Percentiles rank a stretch among this genome's conserved stretches.
Evolutionary conservation across 257 asterid species (phyloP).

Genomic region (Datura wrightii): DNA sequence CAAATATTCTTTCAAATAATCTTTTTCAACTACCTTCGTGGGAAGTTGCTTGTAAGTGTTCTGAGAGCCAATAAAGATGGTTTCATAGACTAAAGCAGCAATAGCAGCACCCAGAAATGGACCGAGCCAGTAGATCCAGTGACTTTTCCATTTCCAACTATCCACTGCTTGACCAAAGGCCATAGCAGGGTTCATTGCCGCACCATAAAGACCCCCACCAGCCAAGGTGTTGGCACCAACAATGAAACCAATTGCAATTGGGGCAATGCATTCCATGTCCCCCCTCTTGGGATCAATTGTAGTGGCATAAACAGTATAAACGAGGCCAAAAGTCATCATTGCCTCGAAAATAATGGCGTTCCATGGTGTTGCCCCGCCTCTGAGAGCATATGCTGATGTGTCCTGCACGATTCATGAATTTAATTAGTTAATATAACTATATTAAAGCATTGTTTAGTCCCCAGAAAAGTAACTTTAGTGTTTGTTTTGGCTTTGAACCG

Average conservation of each 20-base stretch:
- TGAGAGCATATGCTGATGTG: conserved; percentile 65
- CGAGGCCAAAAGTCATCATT: conserved; percentile 51
- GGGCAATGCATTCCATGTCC: conserved; percentile 69
- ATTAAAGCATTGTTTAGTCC: too few species aligned
- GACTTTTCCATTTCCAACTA: conserved; percentile 69
- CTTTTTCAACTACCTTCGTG: neutral
- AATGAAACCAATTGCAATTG: conserved; percentile 72
- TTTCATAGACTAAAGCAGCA: conserved; percentile 65
- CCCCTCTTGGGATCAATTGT: conserved; percentile 88
- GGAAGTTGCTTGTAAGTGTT: conserved; percentile 63
- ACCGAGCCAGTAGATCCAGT: conserved; percentile 52
- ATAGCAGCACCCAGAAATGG: conserved; percentile 67
- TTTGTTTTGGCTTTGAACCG: too few species aligned
- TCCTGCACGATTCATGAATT: conserved; percentile 45
- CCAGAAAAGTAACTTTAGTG: too few species aligned
- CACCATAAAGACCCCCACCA: conserved; percentile 73
- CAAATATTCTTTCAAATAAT: neutral
- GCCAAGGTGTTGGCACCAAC: conserved; percentile 85
- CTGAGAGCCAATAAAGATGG: conserved; percentile 52
- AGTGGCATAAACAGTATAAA: conserved; percentile 32
- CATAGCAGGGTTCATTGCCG: conserved; percentile 87
- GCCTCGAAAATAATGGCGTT: conserved; percentile 69
- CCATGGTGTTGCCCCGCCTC: conserved; percentile 57
- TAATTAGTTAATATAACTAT: too few species aligned
- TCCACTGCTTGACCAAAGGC: conserved; percentile 82